Conservation (phyloP, 371 early-diverging fungal species). For the Rhizopus sp. region DNA sequence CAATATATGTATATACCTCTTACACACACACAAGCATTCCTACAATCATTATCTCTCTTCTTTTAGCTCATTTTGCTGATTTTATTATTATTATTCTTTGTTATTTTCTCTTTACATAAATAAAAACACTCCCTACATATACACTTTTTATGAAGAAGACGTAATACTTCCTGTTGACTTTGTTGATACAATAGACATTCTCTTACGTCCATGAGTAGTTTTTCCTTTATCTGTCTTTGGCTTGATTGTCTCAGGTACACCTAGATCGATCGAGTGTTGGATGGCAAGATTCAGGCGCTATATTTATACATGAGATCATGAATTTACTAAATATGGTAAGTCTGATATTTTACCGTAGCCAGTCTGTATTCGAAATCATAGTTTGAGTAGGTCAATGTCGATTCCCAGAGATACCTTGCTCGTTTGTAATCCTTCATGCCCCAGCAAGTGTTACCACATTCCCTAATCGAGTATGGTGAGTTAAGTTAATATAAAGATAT, state of each 20-base stretch:
- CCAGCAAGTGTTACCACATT: constrained; percentile 55
- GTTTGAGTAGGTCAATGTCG: constrained; percentile 24
- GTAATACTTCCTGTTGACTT: neutral
- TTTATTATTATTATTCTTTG: neutral
- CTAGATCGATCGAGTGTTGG: constrained; percentile 29
- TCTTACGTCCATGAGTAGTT: constrained; percentile 21
- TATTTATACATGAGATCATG: neutral
- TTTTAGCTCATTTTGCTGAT: neutral
- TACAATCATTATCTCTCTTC: too few species aligned
- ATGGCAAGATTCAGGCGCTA: constrained; percentile 26
- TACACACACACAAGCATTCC: too few species aligned
- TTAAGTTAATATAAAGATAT: too few species aligned
- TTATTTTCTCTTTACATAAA: neutral
- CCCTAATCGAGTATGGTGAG: constrained; percentile 7
- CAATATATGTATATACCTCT: too few species aligned
- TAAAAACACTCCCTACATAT: neutral
- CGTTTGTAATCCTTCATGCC: constrained; percentile 37
- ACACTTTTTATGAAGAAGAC: neutral
- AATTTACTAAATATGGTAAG: too few species aligned
- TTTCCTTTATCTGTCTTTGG: constrained; percentile 19
- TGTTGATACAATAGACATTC: constrained; percentile 18
- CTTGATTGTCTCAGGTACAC: constrained; percentile 14
- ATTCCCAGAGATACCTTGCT: constrained; percentile 30
- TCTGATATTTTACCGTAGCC: constrained; percentile 9
- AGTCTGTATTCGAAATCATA: constrained; percentile 34